Evolutionary conservation across 2,329 filamentous ascomycete species (phyloP), one percentile per base, ranked within the genome.

Genomic region (Hymenoscyphus linearis): DNA sequence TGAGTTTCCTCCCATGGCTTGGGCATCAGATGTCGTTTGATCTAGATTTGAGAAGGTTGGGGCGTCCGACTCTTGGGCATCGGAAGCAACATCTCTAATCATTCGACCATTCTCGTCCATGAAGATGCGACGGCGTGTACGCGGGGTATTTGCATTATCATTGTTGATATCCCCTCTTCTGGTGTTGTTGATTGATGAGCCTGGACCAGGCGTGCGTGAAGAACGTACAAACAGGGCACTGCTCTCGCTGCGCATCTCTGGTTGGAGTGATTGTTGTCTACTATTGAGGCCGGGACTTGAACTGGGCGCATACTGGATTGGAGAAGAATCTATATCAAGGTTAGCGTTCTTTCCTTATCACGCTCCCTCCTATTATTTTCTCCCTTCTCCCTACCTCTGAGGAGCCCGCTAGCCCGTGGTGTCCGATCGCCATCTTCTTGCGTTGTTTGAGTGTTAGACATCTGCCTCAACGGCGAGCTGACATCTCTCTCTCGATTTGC

Each of bases 11-110:
- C 92, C 93, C 47, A 97, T 84, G 0, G 82, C 85, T 71, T 97
- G 90, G 0, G 95, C 95, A 74, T 99, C 95, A 2, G 93, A 97
- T 6, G 93, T 97, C 65, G 88, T 89, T 0, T 91, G 91, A 67
- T 96, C 82, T 67, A 82, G 75, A 71, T 85, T 85, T 37, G 80
- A 78, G 68, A 85, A 87, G 0, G 85, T 84, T 25, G 82, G 78
- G 0, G 83, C 82, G 67, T 87, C 85, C 0, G 84, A 87, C 61
- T 79, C 78, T 25, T 31, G 31, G 31, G 31, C 31, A 22, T 78
- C 75, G 27, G 73, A 67, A 3, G 77, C 77, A 18, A 80, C 78
- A 63, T 86, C 82, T 60, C 81, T 78, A 36, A 86, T 74, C 10
- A 87, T 81, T 53, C 82, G 78, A 47, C 85, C 85, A 35, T 77